phyloP scores from a whole-genome alignment of 495 filamentous ascomycete genomes.

The Melanomma pulvis-pyrius region DNA sequence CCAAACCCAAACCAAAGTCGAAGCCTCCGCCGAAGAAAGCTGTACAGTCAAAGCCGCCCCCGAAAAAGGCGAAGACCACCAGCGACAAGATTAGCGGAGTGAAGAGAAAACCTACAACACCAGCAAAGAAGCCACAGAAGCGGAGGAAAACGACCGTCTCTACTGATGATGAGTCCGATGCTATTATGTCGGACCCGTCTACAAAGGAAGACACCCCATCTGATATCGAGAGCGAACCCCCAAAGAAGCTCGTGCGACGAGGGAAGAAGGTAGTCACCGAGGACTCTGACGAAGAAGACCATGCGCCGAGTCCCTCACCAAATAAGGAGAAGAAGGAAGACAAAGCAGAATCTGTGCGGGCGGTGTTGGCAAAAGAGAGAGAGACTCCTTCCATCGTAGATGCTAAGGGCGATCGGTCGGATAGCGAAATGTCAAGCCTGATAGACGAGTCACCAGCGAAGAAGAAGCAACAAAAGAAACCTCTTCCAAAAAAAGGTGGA shows the following conservation, averaged over 20 bases:
- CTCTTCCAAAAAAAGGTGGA: conserved; percentile 34
- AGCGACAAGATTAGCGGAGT: conserved; percentile 12
- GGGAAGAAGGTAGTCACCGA: conserved; percentile 22
- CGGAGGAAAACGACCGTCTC: conserved; percentile 29
- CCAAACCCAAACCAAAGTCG: conserved; percentile 24
- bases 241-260: conserved; percentile 21
- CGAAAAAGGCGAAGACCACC: conserved; percentile 28
- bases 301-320: not conserved
- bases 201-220: conserved; percentile 14
- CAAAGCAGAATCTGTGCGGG: conserved; percentile 36
- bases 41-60: conserved; percentile 18
- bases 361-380: conserved; percentile 30
- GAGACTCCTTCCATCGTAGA: not conserved
- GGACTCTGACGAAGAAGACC: conserved; percentile 28
- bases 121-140: conserved; percentile 32
- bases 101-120: conserved; percentile 25
- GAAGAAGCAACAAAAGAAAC: conserved; percentile 53
- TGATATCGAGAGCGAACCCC: conserved; percentile 22
- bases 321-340: conserved; percentile 2
- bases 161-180: conserved; percentile 32
- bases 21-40: conserved; percentile 31
- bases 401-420: conserved; percentile 56
- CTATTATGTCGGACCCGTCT: not conserved
- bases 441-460: conserved; percentile 68
- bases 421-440: conserved; percentile 79